Evolutionary conservation across 768 basidiomycete genomes (phyloP), one percentile per base, ranked within the genome.

Genomic region (Amanita thiersii): DNA sequence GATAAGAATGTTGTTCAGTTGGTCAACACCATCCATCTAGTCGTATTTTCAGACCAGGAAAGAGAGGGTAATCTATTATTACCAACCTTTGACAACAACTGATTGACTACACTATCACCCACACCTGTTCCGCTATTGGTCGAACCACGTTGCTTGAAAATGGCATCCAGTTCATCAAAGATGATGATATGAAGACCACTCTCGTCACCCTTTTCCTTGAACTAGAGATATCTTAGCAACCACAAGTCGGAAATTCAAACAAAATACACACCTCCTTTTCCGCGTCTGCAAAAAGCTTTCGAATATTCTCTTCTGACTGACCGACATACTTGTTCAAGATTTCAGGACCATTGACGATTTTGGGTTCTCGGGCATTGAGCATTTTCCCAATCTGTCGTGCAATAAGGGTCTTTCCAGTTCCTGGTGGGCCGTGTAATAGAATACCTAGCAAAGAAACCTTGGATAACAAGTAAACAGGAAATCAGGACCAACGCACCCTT

Each of bases 361-460:
- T 99, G 25, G 96, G 96, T 58, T 99, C 96, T 41, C 87, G 72
- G 2, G 96, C 96, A 52, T 99, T 99, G 44, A 98, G 70, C 90
- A 99, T 97, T 63, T 96, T 98, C 9, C 96, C 96, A 47, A 99
- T 99, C 70, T 98, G 96, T 26, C 96, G 73, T 2, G 96, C 96
- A 67, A 99, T 89, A 11, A 99, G 73, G 1, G 96, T 99, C 67
- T 99, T 99, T 45, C 96, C 96, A 6, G 96, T 98, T 55, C 96
- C 96, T 0, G 96, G 96, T 41, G 96, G 96, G 9, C 96, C 96
- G 51, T 86, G 87, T 2, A 99, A 75, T 37, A 99, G 73, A 40
- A 99, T 90, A 70, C 89, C 89, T 91, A 48, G 10, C 10, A 26
- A 4, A 33, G 20, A 5, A 29, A 36, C 24, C 17, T 26, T 14